These are phyloP conservation scores for Penicillium crustosum DNA, from an alignment of 2,329 filamentous ascomycete species.

Conservation along the genomic window DNA sequence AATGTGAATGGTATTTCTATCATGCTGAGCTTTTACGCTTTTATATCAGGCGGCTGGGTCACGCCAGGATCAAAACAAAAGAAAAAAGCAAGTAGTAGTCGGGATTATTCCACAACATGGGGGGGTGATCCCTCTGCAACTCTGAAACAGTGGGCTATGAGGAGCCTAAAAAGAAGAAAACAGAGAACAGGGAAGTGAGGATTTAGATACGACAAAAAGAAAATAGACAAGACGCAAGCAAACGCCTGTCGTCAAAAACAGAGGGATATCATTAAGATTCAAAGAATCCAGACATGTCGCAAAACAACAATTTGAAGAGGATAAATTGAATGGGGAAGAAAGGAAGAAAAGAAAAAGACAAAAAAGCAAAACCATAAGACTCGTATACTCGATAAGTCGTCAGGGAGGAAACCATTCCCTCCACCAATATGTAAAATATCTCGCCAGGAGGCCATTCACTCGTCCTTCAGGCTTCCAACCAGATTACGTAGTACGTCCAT, in stretches of 20 bases:
- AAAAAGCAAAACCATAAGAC: slow-evolving; percentile 21
- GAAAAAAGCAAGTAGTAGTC: slow-evolving; percentile 6
- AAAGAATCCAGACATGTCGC: slow-evolving; percentile 22
- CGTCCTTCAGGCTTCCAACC: slow-evolving; percentile 42
- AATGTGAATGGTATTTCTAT: slow-evolving; percentile 23
- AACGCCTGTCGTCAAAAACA: slow-evolving; percentile 23
- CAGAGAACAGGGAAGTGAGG: slow-evolving; percentile 12
- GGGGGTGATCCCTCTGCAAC: not conserved
- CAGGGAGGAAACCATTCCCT: slow-evolving; percentile 18
- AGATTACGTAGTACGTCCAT: slow-evolving; percentile 42
- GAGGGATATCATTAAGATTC: slow-evolving; percentile 34
- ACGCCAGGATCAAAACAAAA: slow-evolving; percentile 6
- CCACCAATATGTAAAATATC: not conserved
- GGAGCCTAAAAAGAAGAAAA: slow-evolving; percentile 9
- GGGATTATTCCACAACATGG: not conserved
- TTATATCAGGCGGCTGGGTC: slow-evolving; percentile 12
- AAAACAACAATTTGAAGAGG: slow-evolving; percentile 14
- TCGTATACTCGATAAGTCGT: slow-evolving; percentile 31
- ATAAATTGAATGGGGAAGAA: slow-evolving; percentile 1
- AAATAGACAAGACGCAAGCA: slow-evolving; percentile 14
- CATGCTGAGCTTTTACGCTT: slow-evolving; percentile 27
- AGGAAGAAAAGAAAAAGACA: slow-evolving; percentile 2
- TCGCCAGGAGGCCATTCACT: slow-evolving; percentile 19
- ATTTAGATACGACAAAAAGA: slow-evolving; percentile 8
- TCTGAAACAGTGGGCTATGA: not conserved